Base-by-base conservation (phyloP, 345 rosid species). In the sweet orange (Citrus sinensis) region DNA sequence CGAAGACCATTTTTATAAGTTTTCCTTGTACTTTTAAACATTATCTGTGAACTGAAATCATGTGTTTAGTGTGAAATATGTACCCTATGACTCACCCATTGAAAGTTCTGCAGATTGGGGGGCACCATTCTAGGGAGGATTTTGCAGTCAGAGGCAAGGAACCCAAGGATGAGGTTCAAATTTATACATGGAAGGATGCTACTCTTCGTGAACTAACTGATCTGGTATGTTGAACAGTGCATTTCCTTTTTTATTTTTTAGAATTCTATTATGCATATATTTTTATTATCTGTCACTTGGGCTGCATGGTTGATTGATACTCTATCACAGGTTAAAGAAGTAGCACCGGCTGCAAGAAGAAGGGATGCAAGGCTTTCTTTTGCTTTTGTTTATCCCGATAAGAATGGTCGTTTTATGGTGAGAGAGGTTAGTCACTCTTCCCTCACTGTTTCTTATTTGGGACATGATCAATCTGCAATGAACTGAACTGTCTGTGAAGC, bases 141-240 rank as follows among this genome's bases (percentile, higher is more conserved):
- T 95, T 90, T 89, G 94, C 97, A n/a, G 91, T 89, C 71, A 91
- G 98, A 82, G 97, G 99, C 83, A 93, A 93, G 88, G 98, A 93
- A 70, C 98, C 99, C 54, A 93, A 93, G 78, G 95, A 92, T 77
- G 98, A 94, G 89, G 99, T 93, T 85, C 99, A 92, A 78, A 93
- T 95, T 63, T 95, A 95, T 83, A 94, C 98, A 4, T 95, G 99
- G 97, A 95, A 92, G 82, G 97, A 95, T 88, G 99, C 99, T 61
- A 91, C 87, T 55, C 94, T 95, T 46, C 93, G 95, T 0, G 95
- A 95, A 86, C 79, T 91, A 81, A 93, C 98, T 4, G 99, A 95
- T 78, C 87, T 93, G 89, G 99, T 95, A 81, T 76, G 89, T 76
- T 39, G 24, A 58, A 32, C 14, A 1, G 46, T 9, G 16, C 65